Percentiles rank a stretch among this genome's conserved stretches.
Conservation (phyloP, 2,329 filamentous ascomycete genomes). For the Aspergillus ruber region DNA sequence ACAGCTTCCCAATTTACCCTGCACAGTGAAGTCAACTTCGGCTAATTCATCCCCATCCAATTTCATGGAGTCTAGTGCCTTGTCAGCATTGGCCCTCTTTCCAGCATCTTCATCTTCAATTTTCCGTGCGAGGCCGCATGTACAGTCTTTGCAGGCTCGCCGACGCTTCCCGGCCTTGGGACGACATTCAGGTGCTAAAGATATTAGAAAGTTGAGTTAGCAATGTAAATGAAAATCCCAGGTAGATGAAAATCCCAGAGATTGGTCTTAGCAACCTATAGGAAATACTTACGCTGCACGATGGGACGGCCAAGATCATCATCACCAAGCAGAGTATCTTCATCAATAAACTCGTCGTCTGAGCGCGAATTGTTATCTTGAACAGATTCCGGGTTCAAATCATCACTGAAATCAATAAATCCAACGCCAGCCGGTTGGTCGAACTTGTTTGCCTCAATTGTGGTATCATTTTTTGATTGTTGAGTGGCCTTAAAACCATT, state of each 20-base stretch:
- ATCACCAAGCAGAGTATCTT: conserved; percentile 77
- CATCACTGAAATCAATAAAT: conserved; percentile 15
- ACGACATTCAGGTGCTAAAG: conserved; percentile 70
- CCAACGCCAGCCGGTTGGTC: conserved; percentile 27
- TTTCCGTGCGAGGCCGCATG: conserved; percentile 81
- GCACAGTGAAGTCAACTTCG: conserved; percentile 94
- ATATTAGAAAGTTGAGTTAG: background rate
- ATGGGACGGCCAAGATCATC: conserved; percentile 74
- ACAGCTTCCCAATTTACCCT: conserved; percentile 92
- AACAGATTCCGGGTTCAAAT: background rate
- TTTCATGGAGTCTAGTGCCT: conserved; percentile 49
- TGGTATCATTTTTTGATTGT: background rate
- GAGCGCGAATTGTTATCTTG: conserved; percentile 23
- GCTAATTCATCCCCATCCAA: conserved; percentile 67
- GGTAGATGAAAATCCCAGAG: background rate
- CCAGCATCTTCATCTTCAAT: conserved; percentile 77
- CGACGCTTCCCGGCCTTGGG: conserved; percentile 83
- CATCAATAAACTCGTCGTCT: conserved; percentile 85
- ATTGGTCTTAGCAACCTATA: background rate
- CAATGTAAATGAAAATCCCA: background rate
- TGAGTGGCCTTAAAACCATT: conserved; percentile 33
- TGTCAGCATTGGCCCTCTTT: conserved; percentile 60
- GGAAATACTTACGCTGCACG: conserved; percentile 63
- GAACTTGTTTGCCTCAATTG: conserved; percentile 16
- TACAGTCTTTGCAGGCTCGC: conserved; percentile 95